A percentile compares a stretch with the other conserved stretches of the same genome.
These are phyloP conservation scores for Leavenworthia alabamica DNA, from an alignment of 345 rosid species.

Conservation along the genomic window DNA sequence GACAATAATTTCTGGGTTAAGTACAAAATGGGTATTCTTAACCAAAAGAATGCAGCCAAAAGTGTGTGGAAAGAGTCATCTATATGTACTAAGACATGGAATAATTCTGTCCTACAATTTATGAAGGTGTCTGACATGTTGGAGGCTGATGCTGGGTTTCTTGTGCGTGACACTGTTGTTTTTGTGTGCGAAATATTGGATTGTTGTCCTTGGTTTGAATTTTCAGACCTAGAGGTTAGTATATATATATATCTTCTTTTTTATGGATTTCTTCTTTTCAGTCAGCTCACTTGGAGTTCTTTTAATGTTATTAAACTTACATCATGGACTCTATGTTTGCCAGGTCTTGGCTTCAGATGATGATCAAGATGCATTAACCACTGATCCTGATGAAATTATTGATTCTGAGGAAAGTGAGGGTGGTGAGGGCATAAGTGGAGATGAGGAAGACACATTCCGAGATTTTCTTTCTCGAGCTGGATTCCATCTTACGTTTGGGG, in stretches of 20 bases:
- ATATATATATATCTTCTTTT: slow-evolving; percentile 11
- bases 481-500: slow-evolving; percentile 89
- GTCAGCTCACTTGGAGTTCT: slow-evolving; percentile 1
- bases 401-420: slow-evolving; percentile 98
- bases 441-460: slow-evolving; percentile 95
- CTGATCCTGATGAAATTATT: slow-evolving; percentile 98
- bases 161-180: slow-evolving; percentile 93
- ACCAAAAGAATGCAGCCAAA: slow-evolving; percentile 88
- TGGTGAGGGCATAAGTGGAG: slow-evolving; percentile 92
- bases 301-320: not conserved
- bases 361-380: slow-evolving; percentile 94
- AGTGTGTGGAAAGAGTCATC: slow-evolving; percentile 99
- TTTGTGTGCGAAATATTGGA: slow-evolving; percentile 97
- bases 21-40: slow-evolving; percentile 94
- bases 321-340: slow-evolving; percentile 4
- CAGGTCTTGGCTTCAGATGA: slow-evolving; percentile 98
- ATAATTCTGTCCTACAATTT: slow-evolving; percentile 95
- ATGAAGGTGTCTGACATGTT: slow-evolving; percentile 99
- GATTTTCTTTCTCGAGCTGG: slow-evolving; percentile 97
- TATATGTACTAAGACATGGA: slow-evolving; percentile 99
- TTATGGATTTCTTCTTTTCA: slow-evolving; percentile 11
- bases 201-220: slow-evolving; percentile 97
- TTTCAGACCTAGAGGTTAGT: slow-evolving; percentile 91
- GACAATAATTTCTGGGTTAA: slow-evolving; percentile 99
- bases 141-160: slow-evolving; percentile 99